These are phyloP conservation scores for Stephania cephalantha DNA, from an alignment of 164 flowering plant genomes.

Conservation along the genomic window DNA sequence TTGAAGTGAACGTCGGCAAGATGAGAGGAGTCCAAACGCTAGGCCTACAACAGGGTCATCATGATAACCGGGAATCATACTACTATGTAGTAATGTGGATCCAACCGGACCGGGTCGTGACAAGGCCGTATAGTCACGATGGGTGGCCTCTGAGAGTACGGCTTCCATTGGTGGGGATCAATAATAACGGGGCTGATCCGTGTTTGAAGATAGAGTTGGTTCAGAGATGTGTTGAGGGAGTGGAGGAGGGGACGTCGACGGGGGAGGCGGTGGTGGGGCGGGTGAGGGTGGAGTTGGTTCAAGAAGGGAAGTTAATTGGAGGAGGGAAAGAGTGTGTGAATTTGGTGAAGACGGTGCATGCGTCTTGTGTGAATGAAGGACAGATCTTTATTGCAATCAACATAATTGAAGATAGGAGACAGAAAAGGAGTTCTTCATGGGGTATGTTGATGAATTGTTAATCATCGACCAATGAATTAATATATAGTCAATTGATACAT, in stretches of 20 bases:
- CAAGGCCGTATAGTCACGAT: background rate
- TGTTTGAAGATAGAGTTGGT: background rate
- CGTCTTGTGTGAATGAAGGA: no score
- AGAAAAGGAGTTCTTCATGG: no score
- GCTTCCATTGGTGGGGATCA: background rate
- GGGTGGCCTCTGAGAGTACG: background rate
- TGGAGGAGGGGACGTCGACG: background rate
- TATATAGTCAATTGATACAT: no score
- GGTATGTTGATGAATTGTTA: no score
- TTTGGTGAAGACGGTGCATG: no score
- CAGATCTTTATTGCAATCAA: no score
- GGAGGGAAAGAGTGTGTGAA: no score
- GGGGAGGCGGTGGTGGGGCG: background rate
- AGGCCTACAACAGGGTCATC: background rate
- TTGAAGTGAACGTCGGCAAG: background rate
- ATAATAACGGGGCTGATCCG: background rate
- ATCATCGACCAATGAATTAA: no score
- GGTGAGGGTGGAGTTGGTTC: background rate
- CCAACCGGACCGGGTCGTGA: background rate
- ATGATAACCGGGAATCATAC: background rate
- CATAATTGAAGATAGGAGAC: no score
- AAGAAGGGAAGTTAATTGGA: no score
- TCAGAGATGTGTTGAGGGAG: background rate
- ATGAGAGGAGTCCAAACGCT: background rate
- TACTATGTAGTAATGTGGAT: background rate